A percentile compares a stretch with the other conserved stretches of the same genome.
Evolutionary conservation across 176 grass and related monocot genomes (phyloP).

Genomic region (Themeda triandra): DNA sequence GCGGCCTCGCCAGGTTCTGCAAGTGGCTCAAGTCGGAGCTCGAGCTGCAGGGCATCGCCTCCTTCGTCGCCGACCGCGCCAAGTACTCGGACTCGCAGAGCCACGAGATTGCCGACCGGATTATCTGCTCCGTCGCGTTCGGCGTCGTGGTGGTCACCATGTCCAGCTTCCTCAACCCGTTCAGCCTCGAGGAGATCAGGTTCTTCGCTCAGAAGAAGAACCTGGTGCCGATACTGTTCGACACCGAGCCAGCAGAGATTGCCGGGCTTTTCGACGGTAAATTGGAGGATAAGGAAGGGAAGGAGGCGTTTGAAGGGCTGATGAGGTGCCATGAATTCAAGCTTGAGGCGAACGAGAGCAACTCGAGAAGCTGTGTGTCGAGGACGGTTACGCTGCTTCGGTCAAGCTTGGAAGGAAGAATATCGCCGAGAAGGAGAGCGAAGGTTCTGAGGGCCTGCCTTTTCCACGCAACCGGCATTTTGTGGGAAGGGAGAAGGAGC

Average conservation of each 20-base stretch:
- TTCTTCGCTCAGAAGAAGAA: slow-evolving; percentile 99
- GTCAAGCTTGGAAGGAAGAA: slow-evolving; percentile 89
- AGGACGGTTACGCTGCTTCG: slow-evolving; percentile 54
- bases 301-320: slow-evolving; percentile 87
- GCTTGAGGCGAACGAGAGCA: slow-evolving; percentile 80
- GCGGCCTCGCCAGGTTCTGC: slow-evolving; percentile 80
- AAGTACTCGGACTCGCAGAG: slow-evolving; percentile 90
- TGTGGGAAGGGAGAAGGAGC: slow-evolving; percentile 92
- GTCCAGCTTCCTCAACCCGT: slow-evolving; percentile 80
- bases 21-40: slow-evolving; percentile 97
- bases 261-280: slow-evolving; percentile 63
- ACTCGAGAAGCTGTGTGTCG: slow-evolving; percentile 76
- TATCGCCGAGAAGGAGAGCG: slow-evolving; percentile 62
- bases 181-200: slow-evolving; percentile 90
- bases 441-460: slow-evolving; percentile 51
- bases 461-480: slow-evolving; percentile 84
- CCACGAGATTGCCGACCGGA: slow-evolving; percentile 88
- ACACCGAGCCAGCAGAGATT: slow-evolving; percentile 67
- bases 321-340: slow-evolving; percentile 82
- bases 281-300: slow-evolving; percentile 85
- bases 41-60: slow-evolving; percentile 93
- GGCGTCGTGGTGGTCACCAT: slow-evolving; percentile 77
- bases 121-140: slow-evolving; percentile 79
- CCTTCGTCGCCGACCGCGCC: slow-evolving; percentile 77
- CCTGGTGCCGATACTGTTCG: slow-evolving; percentile 76